Evolutionary conservation across 352 stramenopile genomes (phyloP).

Genomic region (Pythium chondricola): DNA sequence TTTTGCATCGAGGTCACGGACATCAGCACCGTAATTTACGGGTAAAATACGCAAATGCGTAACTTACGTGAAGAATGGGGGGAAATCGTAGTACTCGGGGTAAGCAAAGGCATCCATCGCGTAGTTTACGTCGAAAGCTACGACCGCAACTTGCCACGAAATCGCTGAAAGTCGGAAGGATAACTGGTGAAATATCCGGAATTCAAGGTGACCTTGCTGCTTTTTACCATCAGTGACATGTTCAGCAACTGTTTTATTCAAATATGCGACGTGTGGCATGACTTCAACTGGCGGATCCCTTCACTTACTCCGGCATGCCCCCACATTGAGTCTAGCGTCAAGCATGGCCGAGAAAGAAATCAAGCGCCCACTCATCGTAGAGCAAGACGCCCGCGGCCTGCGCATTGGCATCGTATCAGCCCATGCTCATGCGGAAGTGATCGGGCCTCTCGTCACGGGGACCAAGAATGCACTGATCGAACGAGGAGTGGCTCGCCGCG

Average conservation of each 20-base stretch:
- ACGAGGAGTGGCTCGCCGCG: slow-evolving; percentile 10
- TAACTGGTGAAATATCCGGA: background rate
- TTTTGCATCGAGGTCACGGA: background rate
- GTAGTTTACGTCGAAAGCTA: background rate
- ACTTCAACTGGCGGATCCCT: too few species aligned
- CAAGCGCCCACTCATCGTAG: background rate
- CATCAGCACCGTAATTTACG: slow-evolving; percentile 5
- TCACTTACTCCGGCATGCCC: too few species aligned
- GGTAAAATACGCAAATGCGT: slow-evolving; percentile 6
- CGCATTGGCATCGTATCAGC: slow-evolving; percentile 17
- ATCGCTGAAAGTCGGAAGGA: too few species aligned
- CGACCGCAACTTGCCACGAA: background rate
- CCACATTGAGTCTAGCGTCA: too few species aligned
- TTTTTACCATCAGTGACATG: too few species aligned
- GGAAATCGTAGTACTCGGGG: slow-evolving; percentile 85
- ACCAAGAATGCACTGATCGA: slow-evolving; percentile 14
- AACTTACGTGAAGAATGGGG: slow-evolving; percentile 81
- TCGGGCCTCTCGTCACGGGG: slow-evolving; percentile 12
- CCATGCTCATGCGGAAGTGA: slow-evolving; percentile 11
- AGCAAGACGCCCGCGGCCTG: slow-evolving; percentile 4
- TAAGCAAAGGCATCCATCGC: slow-evolving; percentile 73
- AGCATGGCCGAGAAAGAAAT: slow-evolving; percentile 12
- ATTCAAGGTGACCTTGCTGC: too few species aligned
- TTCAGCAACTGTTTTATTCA: too few species aligned
- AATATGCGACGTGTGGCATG: slow-evolving; percentile 9